Percentiles rank a stretch among this genome's conserved stretches.
Conservation (phyloP, 208 protist genomes). For the Eutreptiella sp. region DNA sequence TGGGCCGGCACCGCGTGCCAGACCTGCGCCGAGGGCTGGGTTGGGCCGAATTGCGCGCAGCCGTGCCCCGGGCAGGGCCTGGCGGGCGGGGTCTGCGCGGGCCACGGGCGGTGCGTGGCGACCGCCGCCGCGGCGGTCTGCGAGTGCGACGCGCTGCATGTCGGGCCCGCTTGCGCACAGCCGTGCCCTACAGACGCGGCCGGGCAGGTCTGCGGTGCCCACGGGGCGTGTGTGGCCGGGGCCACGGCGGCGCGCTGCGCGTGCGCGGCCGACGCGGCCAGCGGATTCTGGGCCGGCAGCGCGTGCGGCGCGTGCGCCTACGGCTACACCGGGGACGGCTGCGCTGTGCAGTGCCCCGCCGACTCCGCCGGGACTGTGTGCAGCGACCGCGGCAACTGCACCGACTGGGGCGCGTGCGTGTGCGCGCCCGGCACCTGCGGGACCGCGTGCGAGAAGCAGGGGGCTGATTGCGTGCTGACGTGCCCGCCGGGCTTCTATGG, state of each 20-base stretch:
- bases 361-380: slow-evolving; percentile 7
- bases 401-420: slow-evolving; percentile 1
- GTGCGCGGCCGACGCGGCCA: slow-evolving; percentile 21
- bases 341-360: slow-evolving; percentile 1
- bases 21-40: slow-evolving; percentile 43
- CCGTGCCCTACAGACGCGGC: background rate
- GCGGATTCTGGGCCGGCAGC: slow-evolving; percentile 28
- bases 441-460: background rate
- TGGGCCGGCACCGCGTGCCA: slow-evolving; percentile 36
- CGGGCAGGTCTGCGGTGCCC: background rate
- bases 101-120: slow-evolving; percentile 20
- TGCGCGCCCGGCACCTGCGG: slow-evolving; percentile 6
- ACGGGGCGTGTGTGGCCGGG: background rate
- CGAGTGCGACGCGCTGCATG: background rate
- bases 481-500: slow-evolving; percentile 8
- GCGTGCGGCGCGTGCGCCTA: slow-evolving; percentile 39
- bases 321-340: slow-evolving; percentile 45
- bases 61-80: no score
- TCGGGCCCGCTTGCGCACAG: background rate
- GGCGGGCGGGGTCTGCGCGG: no score
- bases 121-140: no score
- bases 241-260: slow-evolving; percentile 2
- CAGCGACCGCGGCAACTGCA: slow-evolving; percentile 18
- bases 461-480: slow-evolving; percentile 8
- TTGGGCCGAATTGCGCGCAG: slow-evolving; percentile 34